phyloP scores from a whole-genome alignment of 768 basidiomycete species.

The Fibroporia radiculosa region DNA sequence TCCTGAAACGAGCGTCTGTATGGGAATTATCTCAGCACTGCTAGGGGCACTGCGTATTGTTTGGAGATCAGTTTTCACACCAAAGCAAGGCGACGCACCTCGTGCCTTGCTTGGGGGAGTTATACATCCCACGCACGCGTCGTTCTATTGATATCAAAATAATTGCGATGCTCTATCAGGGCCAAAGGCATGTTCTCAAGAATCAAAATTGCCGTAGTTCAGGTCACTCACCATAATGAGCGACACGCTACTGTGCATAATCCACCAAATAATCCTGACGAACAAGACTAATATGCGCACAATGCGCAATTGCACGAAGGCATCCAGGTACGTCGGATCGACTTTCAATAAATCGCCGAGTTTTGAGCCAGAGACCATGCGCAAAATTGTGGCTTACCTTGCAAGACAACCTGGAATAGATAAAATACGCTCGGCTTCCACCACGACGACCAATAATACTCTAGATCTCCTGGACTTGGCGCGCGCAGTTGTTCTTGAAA shows the following conservation, averaged over 20 bases:
- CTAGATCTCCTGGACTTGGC: background rate
- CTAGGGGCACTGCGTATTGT: no score
- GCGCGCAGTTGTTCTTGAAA: slow-evolving; percentile 25
- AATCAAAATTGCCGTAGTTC: background rate
- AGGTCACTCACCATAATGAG: slow-evolving; percentile 30
- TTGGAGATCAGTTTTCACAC: no score
- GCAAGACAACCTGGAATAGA: slow-evolving; percentile 11
- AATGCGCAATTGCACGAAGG: slow-evolving; percentile 20
- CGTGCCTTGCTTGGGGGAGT: no score
- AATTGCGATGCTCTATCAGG: background rate
- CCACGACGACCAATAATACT: slow-evolving; percentile 8
- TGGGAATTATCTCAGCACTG: no score
- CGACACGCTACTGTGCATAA: slow-evolving; percentile 28
- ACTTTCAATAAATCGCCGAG: slow-evolving; percentile 15
- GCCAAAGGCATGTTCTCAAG: background rate
- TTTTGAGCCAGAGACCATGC: background rate
- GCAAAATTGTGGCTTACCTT: slow-evolving; percentile 9
- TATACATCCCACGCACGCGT: no score
- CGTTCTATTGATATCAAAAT: background rate
- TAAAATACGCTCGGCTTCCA: slow-evolving; percentile 5
- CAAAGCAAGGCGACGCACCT: no score
- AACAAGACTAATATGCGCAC: slow-evolving; percentile 20
- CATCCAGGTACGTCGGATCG: slow-evolving; percentile 22
- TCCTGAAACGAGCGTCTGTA: no score
- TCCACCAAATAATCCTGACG: slow-evolving; percentile 6